These are phyloP conservation scores for Alternaria novae-zelandiae DNA, from an alignment of 2,329 filamentous ascomycete species.

Conservation along the genomic window DNA sequence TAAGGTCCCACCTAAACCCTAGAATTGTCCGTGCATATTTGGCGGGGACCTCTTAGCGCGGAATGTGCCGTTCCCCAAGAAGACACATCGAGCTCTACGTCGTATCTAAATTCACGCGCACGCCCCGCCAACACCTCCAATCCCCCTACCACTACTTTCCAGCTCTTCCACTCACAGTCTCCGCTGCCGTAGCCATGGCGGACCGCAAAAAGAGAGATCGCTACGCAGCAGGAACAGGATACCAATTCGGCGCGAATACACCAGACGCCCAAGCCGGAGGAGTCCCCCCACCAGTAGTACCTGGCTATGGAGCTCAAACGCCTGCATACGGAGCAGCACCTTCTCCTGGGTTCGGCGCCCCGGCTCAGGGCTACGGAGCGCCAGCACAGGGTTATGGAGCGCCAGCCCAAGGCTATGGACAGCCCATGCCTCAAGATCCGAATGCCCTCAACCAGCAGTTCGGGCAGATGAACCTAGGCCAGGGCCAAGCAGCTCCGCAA, in stretches of 20 bases:
- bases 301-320: conserved; percentile 39
- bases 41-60: conserved; percentile 36
- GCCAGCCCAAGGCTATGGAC: conserved; percentile 44
- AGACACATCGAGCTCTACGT: conserved; percentile 45
- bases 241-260: conserved; percentile 92
- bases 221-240: conserved; percentile 92
- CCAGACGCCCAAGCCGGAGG: conserved; percentile 61
- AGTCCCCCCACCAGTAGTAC: conserved; percentile 25
- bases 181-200: conserved; percentile 37
- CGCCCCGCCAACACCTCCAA: conserved; percentile 20
- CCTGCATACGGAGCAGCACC: conserved; percentile 45
- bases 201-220: conserved; percentile 83
- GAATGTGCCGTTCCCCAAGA: conserved; percentile 42
- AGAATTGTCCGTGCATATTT: conserved; percentile 21
- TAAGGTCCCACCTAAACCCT: conserved; percentile 10
- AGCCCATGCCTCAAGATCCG: conserved; percentile 63
- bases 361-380: conserved; percentile 43
- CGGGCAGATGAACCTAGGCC: conserved; percentile 74
- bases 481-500: conserved; percentile 39
- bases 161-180: conserved; percentile 9
- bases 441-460: conserved; percentile 76
- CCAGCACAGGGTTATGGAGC: conserved; percentile 44
- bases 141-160: conserved; percentile 12
- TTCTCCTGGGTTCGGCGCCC: conserved; percentile 47
- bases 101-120: conserved; percentile 29